Base-by-base conservation (phyloP, 495 filamentous ascomycete species). In the Apiosordaria backusii region DNA sequence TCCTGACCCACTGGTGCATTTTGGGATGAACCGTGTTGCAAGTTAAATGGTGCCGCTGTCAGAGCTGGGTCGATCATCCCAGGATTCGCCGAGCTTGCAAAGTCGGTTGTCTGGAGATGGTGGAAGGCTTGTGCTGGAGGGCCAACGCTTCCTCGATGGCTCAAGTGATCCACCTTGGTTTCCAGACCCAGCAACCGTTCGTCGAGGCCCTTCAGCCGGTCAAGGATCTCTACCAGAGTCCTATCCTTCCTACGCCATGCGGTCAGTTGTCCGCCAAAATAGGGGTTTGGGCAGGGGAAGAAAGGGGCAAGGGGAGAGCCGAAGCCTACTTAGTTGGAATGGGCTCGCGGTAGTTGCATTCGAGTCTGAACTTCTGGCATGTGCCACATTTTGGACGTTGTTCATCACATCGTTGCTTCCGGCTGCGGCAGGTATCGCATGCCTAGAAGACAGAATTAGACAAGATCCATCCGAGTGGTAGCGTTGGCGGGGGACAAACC, bases 331-430 rank as follows among this genome's bases (percentile, higher is more conserved):
- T 88, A 29, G 86, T 88, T 62, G 85, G 85, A 71, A 85, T 81
- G 25, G 85, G 83, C 70, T 87, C 85, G 66, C 85, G 74, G 68
- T 87, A 88, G 68, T 78, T 78, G 77, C 86, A 88, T 57, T 86
- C 84, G 55, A 86, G 78, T 67, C 80, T 76, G 74, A 73, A 76
- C 66, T 72, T 72, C 66, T 81, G 80, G 74, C 77, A 84, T n/a
- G 81, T 79, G 67, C 79, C 72, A 86, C 92, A 96, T 75, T 88
- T 88, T 52, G 92, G 92, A 71, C 93, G 89, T 73, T 86, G 85
- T 74, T 96, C 92, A 74, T 95, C 92, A 75, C 92, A 96, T 80
- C 91, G 93, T 76, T 95, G 93, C 83, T 96, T 96, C 45, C 92
- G 85, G 57, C 84, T 81, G 60, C 92, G 83, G 74, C 92, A 96